Evolutionary conservation across 805 yeast genomes (phyloP), one percentile per base, ranked within the genome.

Genomic region (Ogataea trehalophila): DNA sequence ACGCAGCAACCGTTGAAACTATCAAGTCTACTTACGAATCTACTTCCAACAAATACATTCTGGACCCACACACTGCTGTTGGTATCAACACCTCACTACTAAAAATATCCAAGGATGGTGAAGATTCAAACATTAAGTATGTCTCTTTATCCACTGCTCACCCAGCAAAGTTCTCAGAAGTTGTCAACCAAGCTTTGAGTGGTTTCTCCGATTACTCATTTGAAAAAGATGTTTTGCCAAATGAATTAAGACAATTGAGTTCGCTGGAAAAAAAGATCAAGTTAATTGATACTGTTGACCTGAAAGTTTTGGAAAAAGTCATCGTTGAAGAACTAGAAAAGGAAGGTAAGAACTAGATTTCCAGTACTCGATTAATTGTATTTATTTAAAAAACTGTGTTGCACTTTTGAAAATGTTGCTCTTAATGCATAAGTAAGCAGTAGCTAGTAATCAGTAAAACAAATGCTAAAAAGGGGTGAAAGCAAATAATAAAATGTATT

Each of bases 161-260:
- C 66, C 99, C 99, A 39, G 99, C 99, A 51, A 94, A 94, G 71
- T 94, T 94, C 62, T 87, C 96, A 23, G 97, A 89, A 53, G 99
- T 96, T 43, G 99, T 94, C 23, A 85, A 91, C 67, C 71, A 77
- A 58, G 89, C 98, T 3, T 75, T 94, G 55, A 63, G 69, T 41
- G 75, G 75, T 1, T 75, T 81, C 51, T 79, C 75, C 13, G 90
- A 80, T 18, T 94, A 94, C 71, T 80, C 90, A 4, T 94, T 94
- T 62, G 96, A 89, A 60, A 75, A 75, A 42, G 89, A 88, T 56
- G 97, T 94, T 18, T 76, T 94, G 47, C 98, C 99, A 36, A 87
- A 75, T 29, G 97, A 89, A 69, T 79, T 94, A 69, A 85, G 78
- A 68, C 78, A 78, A 42, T 78, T 94, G 65, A 71, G 86, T 42